A percentile compares a stretch with the other conserved stretches of the same genome.
Conservation (phyloP, 371 early-diverging fungal species). For the Basidiobolus meristosporus region DNA sequence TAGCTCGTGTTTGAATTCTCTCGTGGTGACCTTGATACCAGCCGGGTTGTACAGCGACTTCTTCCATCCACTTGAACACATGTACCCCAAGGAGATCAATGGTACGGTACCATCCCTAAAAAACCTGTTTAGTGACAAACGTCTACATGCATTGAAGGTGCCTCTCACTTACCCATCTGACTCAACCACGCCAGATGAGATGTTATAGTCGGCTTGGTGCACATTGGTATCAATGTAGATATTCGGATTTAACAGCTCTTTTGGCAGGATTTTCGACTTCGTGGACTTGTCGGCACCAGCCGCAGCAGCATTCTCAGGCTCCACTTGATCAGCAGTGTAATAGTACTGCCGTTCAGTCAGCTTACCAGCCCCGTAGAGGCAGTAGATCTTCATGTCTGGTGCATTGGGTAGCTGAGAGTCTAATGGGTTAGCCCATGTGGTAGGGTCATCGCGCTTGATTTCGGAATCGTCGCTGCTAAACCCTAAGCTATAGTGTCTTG, state of each 20-base stretch:
- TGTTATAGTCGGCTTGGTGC: conserved; percentile 12
- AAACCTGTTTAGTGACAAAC: not conserved
- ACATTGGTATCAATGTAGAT: conserved; percentile 18
- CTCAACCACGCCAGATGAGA: conserved; percentile 30
- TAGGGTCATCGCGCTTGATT: conserved; percentile 18
- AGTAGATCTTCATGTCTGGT: conserved; percentile 60
- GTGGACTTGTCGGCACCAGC: conserved; percentile 7
- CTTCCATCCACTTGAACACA: conserved; percentile 85
- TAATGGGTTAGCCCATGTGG: conserved; percentile 76
- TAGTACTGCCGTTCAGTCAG: conserved; percentile 66
- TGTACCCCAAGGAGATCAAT: conserved; percentile 72
- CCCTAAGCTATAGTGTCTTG: conserved; percentile 41
- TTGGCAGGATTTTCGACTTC: conserved; percentile 2
- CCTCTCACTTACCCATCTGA: conserved; percentile 18
- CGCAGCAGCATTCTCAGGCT: conserved; percentile 9
- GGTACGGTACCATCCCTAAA: conserved; percentile 86
- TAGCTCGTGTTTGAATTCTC: conserved; percentile 54
- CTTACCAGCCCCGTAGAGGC: conserved; percentile 65
- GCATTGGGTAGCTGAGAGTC: conserved; percentile 64
- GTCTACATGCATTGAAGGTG: not conserved
- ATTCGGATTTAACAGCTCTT: not conserved
- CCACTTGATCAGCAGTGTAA: conserved; percentile 10
- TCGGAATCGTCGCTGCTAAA: conserved; percentile 17
- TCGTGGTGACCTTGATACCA: conserved; percentile 43
- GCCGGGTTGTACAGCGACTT: conserved; percentile 70